Base-by-base conservation (phyloP, 768 basidiomycete species). In the Pluteus cervinus region DNA sequence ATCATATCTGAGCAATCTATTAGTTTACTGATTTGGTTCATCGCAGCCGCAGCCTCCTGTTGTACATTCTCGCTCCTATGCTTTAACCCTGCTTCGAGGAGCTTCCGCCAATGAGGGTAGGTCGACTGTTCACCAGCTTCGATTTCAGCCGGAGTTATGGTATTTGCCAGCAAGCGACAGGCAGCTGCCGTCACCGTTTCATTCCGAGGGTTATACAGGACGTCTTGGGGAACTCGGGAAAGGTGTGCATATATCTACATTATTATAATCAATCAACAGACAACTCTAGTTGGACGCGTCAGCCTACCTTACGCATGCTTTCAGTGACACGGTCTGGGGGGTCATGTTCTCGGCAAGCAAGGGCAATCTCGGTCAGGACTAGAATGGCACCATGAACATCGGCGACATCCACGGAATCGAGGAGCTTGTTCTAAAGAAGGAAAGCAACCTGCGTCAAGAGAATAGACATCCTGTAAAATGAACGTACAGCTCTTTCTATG, bases 351-450 rank as follows among this genome's bases (percentile, higher is more conserved):
- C 56, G 62, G 45, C 71, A 80, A 2, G 79, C 80, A n/a, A 61
- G 54, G 0, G 88, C 79, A 11, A 97, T 63, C 53, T 91, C 83
- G 6, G 72, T 69, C 17, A 97, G 65, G 1, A 76, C 79, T 16
- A 81, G 63, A n/a, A 97, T 59, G 7, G 73, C 81, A 2, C 94
- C 94, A 51, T 97, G 92, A 7, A 92, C 62, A 50, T 86, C 83
- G 14, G 69, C 62, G 9, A 66, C 42, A 56, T 96, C 91, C 15
- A 75, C 54, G 6, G 84, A 81, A 9, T 69, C 66, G 18, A 84
- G 59, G 5, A 89, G 58, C 22, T 57, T 55, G 2, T 66, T 63
- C 86, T 89, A 43, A 8, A 11, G 22, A n/a, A n/a, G n/a, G n/a
- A n/a, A n/a, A n/a, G 20, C 8, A 48, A 20, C 23, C 14, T 24